A percentile compares a stretch with the other conserved stretches of the same genome.
These are phyloP conservation scores for Medicago arabica DNA, from an alignment of 306 rosid genomes.

Conservation along the genomic window DNA sequence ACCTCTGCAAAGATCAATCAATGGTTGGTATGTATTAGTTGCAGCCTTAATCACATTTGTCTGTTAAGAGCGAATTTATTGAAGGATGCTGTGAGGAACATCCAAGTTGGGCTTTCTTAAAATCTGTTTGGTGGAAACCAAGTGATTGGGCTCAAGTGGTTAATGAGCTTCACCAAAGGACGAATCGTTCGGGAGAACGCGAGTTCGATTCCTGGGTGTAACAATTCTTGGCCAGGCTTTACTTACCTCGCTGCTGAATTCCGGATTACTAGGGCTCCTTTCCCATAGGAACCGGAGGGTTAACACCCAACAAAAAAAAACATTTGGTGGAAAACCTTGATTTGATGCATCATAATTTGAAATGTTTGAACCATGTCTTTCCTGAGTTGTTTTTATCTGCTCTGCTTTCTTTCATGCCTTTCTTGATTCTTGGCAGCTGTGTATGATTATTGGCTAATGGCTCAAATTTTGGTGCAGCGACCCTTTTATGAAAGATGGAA, in stretches of 20 bases:
- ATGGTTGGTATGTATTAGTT: slow-evolving; percentile 1
- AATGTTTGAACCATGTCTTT: slow-evolving; percentile 8
- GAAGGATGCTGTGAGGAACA: slow-evolving; percentile 18
- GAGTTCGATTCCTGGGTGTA: too few relatives aligned
- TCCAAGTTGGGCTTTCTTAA: slow-evolving; percentile 22
- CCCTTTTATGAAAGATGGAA: slow-evolving; percentile 98
- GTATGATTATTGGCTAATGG: slow-evolving; percentile 36
- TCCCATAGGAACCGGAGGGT: too few relatives aligned
- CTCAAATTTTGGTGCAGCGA: slow-evolving; percentile 72
- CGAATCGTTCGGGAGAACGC: too few relatives aligned
- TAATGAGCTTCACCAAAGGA: too few relatives aligned
- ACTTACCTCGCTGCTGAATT: too few relatives aligned
- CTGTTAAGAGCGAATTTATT: slow-evolving; percentile 13
- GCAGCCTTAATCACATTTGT: slow-evolving; percentile 13
- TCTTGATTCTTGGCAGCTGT: slow-evolving; percentile 8
- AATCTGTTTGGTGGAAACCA: slow-evolving; percentile 4
- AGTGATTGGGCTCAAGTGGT: too few relatives aligned
- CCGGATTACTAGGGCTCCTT: too few relatives aligned
- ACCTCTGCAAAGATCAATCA: slow-evolving; percentile 14
- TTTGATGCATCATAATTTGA: slow-evolving; percentile 27
- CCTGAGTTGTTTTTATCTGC: background rate
- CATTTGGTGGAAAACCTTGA: slow-evolving; percentile 7
- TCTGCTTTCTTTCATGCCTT: background rate
- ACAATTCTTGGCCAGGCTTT: too few relatives aligned
- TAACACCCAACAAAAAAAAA: too few relatives aligned